A percentile compares a stretch with the other conserved stretches of the same genome.
Evolutionary conservation across 176 grass and related monocot genomes (phyloP).

Genomic region (Bonia amplexicaulis): DNA sequence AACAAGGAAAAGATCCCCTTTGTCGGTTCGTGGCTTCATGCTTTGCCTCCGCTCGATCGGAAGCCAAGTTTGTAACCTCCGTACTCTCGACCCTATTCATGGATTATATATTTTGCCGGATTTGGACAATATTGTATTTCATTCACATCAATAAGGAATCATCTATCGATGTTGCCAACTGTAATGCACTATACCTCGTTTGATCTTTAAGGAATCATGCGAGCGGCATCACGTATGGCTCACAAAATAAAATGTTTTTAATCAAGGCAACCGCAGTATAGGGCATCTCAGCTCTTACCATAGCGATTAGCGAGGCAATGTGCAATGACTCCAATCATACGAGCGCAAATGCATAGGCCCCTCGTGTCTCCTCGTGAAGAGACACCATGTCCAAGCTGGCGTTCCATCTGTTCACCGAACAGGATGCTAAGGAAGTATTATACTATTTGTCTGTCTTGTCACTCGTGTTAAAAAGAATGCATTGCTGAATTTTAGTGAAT

Average conservation of each 20-base stretch:
- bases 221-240: too few species aligned
- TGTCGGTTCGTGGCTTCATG: neutral
- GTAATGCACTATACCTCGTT: neutral
- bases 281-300: neutral
- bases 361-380: conserved; percentile 14
- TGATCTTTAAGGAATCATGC: neutral
- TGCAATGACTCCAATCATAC: neutral
- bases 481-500: neutral
- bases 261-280: neutral
- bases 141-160: neutral
- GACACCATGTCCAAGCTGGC: conserved; percentile 12
- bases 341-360: neutral
- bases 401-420: neutral
- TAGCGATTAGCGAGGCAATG: neutral
- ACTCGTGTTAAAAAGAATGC: neutral
- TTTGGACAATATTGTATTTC: neutral
- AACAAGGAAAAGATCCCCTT: neutral
- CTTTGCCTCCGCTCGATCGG: neutral
- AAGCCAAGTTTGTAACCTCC: neutral
- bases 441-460: neutral
- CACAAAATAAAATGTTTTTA: neutral
- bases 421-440: neutral
- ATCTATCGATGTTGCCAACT: neutral
- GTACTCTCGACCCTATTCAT: neutral
- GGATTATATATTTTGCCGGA: neutral